A percentile compares a stretch with the other conserved stretches of the same genome.
phyloP scores from a whole-genome alignment of 495 filamentous ascomycete species.

The Bryoglossum gracile region DNA sequence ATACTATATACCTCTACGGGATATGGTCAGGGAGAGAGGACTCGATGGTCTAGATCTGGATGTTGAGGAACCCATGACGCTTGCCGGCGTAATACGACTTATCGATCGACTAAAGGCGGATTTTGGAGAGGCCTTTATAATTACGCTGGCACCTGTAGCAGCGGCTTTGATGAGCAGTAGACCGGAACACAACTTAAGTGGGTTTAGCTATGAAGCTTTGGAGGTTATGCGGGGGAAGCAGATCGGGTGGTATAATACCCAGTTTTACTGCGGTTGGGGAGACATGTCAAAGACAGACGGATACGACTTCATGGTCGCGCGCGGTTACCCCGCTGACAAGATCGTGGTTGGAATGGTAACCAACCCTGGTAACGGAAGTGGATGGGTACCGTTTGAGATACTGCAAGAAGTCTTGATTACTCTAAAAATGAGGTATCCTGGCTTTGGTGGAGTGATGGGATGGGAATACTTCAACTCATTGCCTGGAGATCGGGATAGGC shows the following conservation, averaged over 20 bases:
- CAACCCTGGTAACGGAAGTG: slow-evolving; percentile 57
- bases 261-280: slow-evolving; percentile 84
- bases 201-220: slow-evolving; percentile 64
- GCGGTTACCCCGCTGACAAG: slow-evolving; percentile 57
- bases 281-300: slow-evolving; percentile 47
- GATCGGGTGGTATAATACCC: slow-evolving; percentile 75
- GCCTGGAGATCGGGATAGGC: slow-evolving; percentile 39
- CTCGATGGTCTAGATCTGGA: slow-evolving; percentile 76
- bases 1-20: slow-evolving; percentile 58
- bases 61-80: slow-evolving; percentile 72
- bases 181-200: slow-evolving; percentile 52
- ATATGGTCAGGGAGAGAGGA: slow-evolving; percentile 46
- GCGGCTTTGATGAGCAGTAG: slow-evolving; percentile 52
- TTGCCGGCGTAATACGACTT: slow-evolving; percentile 59
- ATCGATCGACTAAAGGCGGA: slow-evolving; percentile 66
- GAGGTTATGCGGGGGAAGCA: slow-evolving; percentile 55
- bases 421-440: slow-evolving; percentile 32
- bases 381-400: slow-evolving; percentile 46
- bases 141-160: slow-evolving; percentile 76
- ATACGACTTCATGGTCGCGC: slow-evolving; percentile 56
- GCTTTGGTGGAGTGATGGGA: slow-evolving; percentile 74
- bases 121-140: slow-evolving; percentile 61
- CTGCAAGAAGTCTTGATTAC: slow-evolving; percentile 36
- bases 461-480: slow-evolving; percentile 75
- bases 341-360: slow-evolving; percentile 70